phyloP scores from a whole-genome alignment of 225 moss, liverwort and hornwort genomes.

The Thuidium tamariscinum region DNA sequence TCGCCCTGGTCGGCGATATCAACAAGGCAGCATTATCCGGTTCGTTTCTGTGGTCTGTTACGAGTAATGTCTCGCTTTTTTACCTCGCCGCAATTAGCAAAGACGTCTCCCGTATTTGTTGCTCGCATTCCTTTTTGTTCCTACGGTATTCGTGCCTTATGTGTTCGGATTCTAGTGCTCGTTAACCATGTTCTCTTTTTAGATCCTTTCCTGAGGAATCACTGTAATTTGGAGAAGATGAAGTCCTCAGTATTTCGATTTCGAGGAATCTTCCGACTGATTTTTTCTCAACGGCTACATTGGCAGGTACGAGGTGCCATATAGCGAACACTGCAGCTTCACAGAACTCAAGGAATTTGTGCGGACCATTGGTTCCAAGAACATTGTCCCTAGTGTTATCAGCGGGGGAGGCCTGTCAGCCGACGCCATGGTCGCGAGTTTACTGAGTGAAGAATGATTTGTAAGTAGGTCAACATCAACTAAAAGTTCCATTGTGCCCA shows the following conservation, averaged over 20 bases:
- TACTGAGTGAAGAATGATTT: constrained; percentile 36
- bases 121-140: not conserved
- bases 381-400: constrained; percentile 67
- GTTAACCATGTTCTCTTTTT: not conserved
- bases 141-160: not conserved
- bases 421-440: constrained; percentile 72
- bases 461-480: not conserved
- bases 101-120: not conserved
- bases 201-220: not conserved
- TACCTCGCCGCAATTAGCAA: not conserved
- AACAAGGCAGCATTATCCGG: constrained; percentile 94
- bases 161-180: not conserved
- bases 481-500: not conserved
- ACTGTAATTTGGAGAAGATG: not conserved
- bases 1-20: constrained; percentile 78
- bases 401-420: constrained; percentile 24
- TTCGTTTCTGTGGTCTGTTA: constrained; percentile 6
- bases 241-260: not conserved
- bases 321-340: constrained; percentile 93
- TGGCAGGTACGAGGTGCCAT: constrained; percentile 94
- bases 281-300: not conserved
- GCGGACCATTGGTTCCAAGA: constrained; percentile 40
- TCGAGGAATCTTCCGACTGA: not conserved
- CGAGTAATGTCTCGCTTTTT: not conserved
- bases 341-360: constrained; percentile 75